phyloP scores from a whole-genome alignment of 2,329 filamentous ascomycete genomes.

The Colletotrichum gloeosporioides region DNA sequence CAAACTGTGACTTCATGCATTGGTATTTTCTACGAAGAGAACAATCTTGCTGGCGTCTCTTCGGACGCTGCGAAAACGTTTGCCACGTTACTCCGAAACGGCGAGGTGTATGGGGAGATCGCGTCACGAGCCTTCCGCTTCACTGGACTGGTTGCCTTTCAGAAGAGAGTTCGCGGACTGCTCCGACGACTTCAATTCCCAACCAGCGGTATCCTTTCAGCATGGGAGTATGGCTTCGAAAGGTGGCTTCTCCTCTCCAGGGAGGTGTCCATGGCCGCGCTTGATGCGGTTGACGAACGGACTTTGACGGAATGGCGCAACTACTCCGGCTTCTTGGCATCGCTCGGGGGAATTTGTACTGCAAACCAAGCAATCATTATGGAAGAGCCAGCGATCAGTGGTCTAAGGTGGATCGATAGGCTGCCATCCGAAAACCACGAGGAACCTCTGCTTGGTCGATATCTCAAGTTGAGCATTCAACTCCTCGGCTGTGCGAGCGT shows the following conservation, averaged over 20 bases:
- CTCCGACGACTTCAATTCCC: conserved; percentile 66
- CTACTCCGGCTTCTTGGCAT: conserved; percentile 71
- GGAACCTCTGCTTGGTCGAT: conserved; percentile 64
- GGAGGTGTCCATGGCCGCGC: conserved; percentile 60
- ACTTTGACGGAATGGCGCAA: conserved; percentile 71
- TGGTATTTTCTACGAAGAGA: conserved; percentile 67
- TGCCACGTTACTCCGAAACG: conserved; percentile 62
- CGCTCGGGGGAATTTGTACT: conserved; percentile 69
- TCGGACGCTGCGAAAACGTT: conserved; percentile 56
- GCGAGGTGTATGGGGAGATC: conserved; percentile 65
- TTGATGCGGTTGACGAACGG: conserved; percentile 60
- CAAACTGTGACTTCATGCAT: conserved; percentile 69
- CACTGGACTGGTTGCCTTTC: conserved; percentile 73
- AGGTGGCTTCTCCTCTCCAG: conserved; percentile 69
- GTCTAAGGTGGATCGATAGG: conserved; percentile 69
- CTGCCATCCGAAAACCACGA: conserved; percentile 63
- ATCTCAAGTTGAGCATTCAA: conserved; percentile 68
- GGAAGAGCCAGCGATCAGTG: conserved; percentile 63
- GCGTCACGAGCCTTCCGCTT: conserved; percentile 69
- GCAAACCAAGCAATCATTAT: conserved; percentile 61
- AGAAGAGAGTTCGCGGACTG: conserved; percentile 67
- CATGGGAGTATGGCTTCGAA: conserved; percentile 71
- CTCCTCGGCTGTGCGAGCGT: conserved; percentile 69
- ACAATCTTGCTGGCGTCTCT: conserved; percentile 56
- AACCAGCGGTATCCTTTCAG: conserved; percentile 69